Evolutionary conservation across 495 filamentous ascomycete species (phyloP).

Genomic region (Trichoderma asperelloides): DNA sequence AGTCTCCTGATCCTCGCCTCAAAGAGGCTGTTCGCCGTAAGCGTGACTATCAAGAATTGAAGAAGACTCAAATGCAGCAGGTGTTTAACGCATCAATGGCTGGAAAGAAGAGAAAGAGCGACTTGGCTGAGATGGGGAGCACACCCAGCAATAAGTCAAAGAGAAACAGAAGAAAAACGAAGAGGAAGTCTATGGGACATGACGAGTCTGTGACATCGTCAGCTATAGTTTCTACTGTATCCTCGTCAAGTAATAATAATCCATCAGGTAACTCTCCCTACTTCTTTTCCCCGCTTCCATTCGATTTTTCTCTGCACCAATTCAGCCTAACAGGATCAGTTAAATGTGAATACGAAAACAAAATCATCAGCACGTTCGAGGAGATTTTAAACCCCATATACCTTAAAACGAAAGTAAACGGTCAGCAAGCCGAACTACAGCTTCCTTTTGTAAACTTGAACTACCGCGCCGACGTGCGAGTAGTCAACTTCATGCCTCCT

Average conservation of each 20-base stretch:
- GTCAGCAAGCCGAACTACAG: conserved; percentile 32
- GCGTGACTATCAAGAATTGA: conserved; percentile 49
- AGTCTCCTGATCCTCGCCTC: conserved; percentile 43
- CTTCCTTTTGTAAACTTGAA: conserved; percentile 65
- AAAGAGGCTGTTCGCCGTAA: conserved; percentile 55
- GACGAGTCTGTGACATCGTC: background rate
- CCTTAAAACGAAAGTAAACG: conserved; percentile 26
- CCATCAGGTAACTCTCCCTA: background rate
- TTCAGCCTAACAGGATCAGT: conserved; percentile 19
- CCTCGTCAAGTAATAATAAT: background rate
- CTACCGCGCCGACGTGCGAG: conserved; percentile 57
- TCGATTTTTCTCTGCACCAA: background rate
- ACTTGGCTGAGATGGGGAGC: background rate
- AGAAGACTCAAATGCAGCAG: conserved; percentile 37
- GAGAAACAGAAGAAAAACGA: conserved; percentile 18
- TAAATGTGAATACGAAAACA: conserved; percentile 34
- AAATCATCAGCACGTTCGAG: conserved; percentile 32
- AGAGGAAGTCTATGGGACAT: conserved; percentile 1
- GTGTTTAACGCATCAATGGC: conserved; percentile 15
- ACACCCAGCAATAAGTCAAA: background rate
- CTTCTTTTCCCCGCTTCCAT: background rate
- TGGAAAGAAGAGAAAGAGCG: conserved; percentile 22
- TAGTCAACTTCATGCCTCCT: conserved; percentile 73
- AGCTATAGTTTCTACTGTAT: background rate
- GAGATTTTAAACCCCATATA: conserved; percentile 39